phyloP scores from a whole-genome alignment of 2,329 filamentous ascomycete species.

The Fusarium sp. region DNA sequence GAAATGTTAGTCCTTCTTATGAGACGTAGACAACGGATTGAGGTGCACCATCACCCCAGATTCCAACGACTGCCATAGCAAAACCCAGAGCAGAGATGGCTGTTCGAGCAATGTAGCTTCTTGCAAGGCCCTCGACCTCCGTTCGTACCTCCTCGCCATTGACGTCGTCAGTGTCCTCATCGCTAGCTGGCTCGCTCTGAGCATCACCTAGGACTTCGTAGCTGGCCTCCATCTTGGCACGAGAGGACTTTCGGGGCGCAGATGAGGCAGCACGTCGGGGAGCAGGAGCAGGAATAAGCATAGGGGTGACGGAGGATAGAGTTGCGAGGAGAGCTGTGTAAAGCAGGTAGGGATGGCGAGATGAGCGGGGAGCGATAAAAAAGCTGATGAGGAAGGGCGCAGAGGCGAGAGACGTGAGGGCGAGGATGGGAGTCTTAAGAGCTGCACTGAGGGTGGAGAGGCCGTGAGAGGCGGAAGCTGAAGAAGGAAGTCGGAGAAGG shows the following conservation, averaged over 20 bases:
- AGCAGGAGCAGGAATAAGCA: conserved; percentile 55
- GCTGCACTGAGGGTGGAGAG: conserved; percentile 74
- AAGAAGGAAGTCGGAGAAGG: conserved; percentile 82
- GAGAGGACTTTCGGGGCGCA: conserved; percentile 46
- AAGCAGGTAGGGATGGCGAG: conserved; percentile 88
- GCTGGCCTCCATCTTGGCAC: conserved; percentile 72
- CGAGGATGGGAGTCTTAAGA: conserved; percentile 72
- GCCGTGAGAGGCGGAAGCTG: conserved; percentile 75
- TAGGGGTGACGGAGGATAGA: conserved; percentile 67
- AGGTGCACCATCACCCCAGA: conserved; percentile 71
- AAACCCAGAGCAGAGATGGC: conserved; percentile 67
- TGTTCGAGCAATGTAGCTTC: conserved; percentile 65
- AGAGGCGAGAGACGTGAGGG: conserved; percentile 75
- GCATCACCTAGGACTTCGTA: conserved; percentile 74
- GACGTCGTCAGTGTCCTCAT: conserved; percentile 63
- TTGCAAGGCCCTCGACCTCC: conserved; percentile 66
- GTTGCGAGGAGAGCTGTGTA: conserved; percentile 81
- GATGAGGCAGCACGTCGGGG: conserved; percentile 45
- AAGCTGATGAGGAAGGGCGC: conserved; percentile 82
- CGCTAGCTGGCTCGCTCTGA: conserved; percentile 61
- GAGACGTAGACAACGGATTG: conserved; percentile 50
- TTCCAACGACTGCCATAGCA: conserved; percentile 69
- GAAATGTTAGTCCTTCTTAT: conserved; percentile 28
- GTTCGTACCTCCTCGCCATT: conserved; percentile 72
- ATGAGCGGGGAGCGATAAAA: conserved; percentile 76